Evolutionary conservation across 208 protist species (phyloP).

Genomic region (Histomonas meleagridis): DNA sequence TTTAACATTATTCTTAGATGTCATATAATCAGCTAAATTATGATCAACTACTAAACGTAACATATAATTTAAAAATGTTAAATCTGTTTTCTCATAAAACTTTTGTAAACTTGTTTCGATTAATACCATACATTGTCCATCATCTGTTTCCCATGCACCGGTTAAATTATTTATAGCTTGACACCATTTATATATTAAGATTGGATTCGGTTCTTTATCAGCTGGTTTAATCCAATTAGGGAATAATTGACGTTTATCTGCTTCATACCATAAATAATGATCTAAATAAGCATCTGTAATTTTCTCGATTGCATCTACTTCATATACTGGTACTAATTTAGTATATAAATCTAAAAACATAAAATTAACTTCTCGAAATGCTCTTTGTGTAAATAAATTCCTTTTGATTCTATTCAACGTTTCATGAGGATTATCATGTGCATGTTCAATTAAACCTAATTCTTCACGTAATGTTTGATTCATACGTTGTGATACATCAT

Average conservation of each 20-base stretch:
- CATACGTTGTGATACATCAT: conserved; percentile 89
- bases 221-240: conserved; percentile 99
- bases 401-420: conserved; percentile 93
- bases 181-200: conserved; percentile 99
- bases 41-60: conserved; percentile 98
- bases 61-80: conserved; percentile 94
- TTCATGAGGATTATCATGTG: conserved; percentile 99
- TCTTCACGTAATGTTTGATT: conserved; percentile 97
- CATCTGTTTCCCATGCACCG: conserved; percentile 84
- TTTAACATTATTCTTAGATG: conserved; percentile 96
- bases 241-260: conserved; percentile 95
- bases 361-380: conserved; percentile 94
- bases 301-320: conserved; percentile 97
- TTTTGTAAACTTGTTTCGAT: conserved; percentile 88
- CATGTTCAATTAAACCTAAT: conserved; percentile 96
- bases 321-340: conserved; percentile 96
- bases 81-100: conserved; percentile 97
- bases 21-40: conserved; percentile 99
- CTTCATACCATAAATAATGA: conserved; percentile 98
- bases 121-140: conserved; percentile 91
- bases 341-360: conserved; percentile 99
- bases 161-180: conserved; percentile 97
- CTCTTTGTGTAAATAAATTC: conserved; percentile 86
- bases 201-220: conserved; percentile 91
- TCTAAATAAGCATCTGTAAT: conserved; percentile 99